Evolutionary conservation across 768 basidiomycete genomes (phyloP), one percentile per base, ranked within the genome.

Genomic region (Tephrocybe sp.): DNA sequence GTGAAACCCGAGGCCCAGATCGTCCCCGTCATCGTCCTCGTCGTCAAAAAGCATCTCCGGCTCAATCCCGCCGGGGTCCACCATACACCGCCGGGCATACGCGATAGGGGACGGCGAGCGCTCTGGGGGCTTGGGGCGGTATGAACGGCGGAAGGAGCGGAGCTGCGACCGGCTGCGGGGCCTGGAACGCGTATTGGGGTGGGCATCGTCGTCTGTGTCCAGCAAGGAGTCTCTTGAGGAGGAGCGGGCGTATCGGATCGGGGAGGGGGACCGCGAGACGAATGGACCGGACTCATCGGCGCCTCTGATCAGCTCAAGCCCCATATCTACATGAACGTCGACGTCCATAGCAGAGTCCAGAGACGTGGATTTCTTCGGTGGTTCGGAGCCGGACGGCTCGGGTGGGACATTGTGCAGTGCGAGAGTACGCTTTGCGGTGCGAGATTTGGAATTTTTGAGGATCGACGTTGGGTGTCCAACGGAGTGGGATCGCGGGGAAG

Each of bases 221-320:
- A 46, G 49, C 5, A 68, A 49, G 41, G 57, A 58, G n/a, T 64
- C 64, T 10, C 60, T 60, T 15, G 68, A 65, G 40, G 59, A 58
- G 6, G 66, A 67, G 3, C 65, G 62, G n/a, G 70, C 70, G 36
- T 72, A 72, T 4, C 59, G 57, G 18, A 72, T 72, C 12, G 70
- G 70, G 2, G 69, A 70, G 0, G 68, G 69, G 24, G 61, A 61
- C 6, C 68, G 61, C 4, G 66, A 61, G 15, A 65, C 30, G 2
- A 57, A 41, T 17, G 60, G 55, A 10, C 42, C 21, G 45, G 33
- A 34, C 49, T 67, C 62, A 44, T 56, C 45, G 38, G 62, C 60
- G 40, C 66, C 65, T 3, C 64, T 44, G 38, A 59, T 64, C 20
- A 39, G 2, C n/a, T 12, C 40, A 4, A 24, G 11, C 21, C 5